Percentiles rank a stretch among this genome's conserved stretches.
Evolutionary conservation across 495 filamentous ascomycete species (phyloP).

Genomic region (Hypoxylon lienhwacheense): DNA sequence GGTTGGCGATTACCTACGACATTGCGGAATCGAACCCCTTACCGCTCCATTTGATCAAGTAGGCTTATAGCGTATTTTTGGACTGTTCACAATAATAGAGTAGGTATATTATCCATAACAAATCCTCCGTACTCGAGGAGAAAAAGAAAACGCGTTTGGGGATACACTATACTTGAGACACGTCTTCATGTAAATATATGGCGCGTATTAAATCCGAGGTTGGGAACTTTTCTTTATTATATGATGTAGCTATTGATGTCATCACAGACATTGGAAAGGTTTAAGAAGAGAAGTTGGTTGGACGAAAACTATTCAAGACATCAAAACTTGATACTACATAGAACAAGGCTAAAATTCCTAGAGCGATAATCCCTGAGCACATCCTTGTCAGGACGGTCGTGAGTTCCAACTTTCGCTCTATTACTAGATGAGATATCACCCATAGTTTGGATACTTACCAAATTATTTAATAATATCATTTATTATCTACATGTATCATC

Average conservation of each 20-base stretch:
- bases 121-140: no score
- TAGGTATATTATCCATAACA: no score
- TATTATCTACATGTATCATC: no score
- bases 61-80: neutral
- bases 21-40: slow-evolving; percentile 17
- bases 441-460: no score
- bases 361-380: slow-evolving; percentile 25
- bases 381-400: slow-evolving; percentile 15
- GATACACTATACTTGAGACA: neutral
- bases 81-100: no score
- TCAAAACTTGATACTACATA: slow-evolving; percentile 1
- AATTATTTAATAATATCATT: no score
- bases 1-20: slow-evolving; percentile 18
- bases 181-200: slow-evolving; percentile 7
- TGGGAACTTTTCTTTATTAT: neutral
- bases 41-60: slow-evolving; percentile 12
- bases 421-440: no score
- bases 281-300: slow-evolving; percentile 23
- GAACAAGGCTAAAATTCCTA: slow-evolving; percentile 27
- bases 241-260: slow-evolving; percentile 13
- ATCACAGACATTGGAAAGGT: slow-evolving; percentile 12
- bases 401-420: no score
- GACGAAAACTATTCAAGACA: slow-evolving; percentile 14
- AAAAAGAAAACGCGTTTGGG: neutral
- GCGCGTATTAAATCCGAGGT: slow-evolving; percentile 8